Evolutionary conservation across 2,329 filamentous ascomycete genomes (phyloP), one percentile per base, ranked within the genome.

Genomic region (Fusarium heterosporum): DNA sequence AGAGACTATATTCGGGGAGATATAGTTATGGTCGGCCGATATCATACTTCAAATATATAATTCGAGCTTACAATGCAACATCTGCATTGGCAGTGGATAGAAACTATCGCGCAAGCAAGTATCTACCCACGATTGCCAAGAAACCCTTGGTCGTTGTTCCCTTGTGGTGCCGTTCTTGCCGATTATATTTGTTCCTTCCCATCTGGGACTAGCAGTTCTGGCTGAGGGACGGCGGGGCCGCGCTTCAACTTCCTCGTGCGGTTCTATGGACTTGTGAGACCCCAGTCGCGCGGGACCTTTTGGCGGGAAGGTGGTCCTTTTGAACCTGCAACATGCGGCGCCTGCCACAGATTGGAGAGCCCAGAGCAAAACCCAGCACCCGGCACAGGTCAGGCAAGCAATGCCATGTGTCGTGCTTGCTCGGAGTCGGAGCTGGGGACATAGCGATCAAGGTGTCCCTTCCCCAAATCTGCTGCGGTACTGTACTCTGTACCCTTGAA

Each of bases 251-350:
- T 70, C 67, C 64, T 61, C 58, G 67, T 65, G 69, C 61, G 61
- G 69, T 67, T 61, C 61, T 69, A 48, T 71, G 64, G 70, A 56
- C 32, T 64, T 47, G 60, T 60, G 60, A 64, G 45, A 62, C 66
- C 70, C 61, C 51, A 60, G 60, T 66, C 69, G 67, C 68, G 64
- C 71, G 70, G 71, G 71, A 73, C 69, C 71, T 73, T 73, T 73
- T 73, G 71, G 60, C 65, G 69, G 69, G 61, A 72, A 71, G 64
- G 62, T 61, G 71, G 69, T 54, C 61, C 65, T 66, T 72, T 67
- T 58, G 66, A 67, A 61, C 64, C 60, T 69, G 58, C 56, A 61
- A 66, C 66, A 47, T 58, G 42, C 42, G 50, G 55, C 46, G 46
- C 40, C 64, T 60, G 26, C 43, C 32, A 61, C 30, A 57, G 32